A percentile compares a stretch with the other conserved stretches of the same genome.
Conservation (phyloP, 2,329 filamentous ascomycete genomes). For the Akanthomyces lecanii region DNA sequence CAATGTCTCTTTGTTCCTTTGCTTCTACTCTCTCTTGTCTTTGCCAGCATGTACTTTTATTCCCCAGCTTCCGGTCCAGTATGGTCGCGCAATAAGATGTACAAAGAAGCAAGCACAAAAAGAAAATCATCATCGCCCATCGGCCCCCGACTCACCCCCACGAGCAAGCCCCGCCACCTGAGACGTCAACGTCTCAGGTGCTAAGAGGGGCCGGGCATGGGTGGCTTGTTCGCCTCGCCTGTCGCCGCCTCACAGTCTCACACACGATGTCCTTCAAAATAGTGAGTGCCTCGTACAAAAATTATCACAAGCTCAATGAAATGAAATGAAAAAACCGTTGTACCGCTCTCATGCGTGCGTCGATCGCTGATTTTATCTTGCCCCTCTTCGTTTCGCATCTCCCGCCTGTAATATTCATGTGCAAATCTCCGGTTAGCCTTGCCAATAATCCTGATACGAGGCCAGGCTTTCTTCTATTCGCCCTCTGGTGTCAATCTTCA, state of each 20-base stretch:
- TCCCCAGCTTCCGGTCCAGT: neutral
- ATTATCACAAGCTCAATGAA: neutral
- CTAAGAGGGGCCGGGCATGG: conserved; percentile 4
- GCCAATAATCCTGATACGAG: neutral
- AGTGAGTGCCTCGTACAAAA: neutral
- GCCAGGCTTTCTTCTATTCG: neutral
- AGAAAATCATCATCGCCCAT: neutral
- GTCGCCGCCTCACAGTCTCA: neutral
- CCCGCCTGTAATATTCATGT: neutral
- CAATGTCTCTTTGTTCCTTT: neutral
- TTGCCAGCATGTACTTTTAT: no score
- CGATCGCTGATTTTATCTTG: neutral
- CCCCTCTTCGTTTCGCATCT: neutral
- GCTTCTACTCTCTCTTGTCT: neutral
- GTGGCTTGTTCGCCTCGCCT: conserved; percentile 1
- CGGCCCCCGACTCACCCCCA: neutral
- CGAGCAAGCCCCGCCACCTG: conserved; percentile 17
- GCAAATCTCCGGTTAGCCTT: neutral
- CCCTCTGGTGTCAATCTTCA: neutral
- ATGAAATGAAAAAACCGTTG: neutral
- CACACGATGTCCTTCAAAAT: neutral
- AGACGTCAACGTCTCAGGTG: conserved; percentile 22
- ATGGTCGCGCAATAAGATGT: no score
- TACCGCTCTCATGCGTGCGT: neutral
- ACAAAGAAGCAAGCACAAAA: neutral